Evolutionary conservation across 2,329 filamentous ascomycete genomes (phyloP).

Genomic region (Raffaelea albimanens): DNA sequence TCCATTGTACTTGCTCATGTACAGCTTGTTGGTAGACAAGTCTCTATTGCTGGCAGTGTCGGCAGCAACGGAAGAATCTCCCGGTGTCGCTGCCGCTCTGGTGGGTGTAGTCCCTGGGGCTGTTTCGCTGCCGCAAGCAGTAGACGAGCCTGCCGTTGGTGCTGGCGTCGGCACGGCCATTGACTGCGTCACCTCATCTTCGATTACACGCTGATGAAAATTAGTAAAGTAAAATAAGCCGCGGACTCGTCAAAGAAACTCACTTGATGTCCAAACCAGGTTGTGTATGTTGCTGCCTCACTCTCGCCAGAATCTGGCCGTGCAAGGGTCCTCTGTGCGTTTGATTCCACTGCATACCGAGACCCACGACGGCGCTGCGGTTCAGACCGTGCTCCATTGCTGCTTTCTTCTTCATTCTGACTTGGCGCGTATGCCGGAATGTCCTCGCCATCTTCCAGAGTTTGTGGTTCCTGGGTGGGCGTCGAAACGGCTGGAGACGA

Average conservation of each 20-base stretch:
- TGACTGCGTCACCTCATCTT: neutral
- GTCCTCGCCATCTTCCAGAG: too few relatives aligned
- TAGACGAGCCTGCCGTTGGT: neutral
- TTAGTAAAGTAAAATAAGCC: neutral
- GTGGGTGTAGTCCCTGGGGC: too few relatives aligned
- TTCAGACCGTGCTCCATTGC: too few relatives aligned
- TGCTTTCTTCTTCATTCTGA: too few relatives aligned
- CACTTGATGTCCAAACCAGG: constrained; percentile 8
- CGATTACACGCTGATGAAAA: neutral
- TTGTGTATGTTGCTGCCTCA: neutral
- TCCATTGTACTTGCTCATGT: constrained; percentile 3
- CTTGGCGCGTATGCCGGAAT: too few relatives aligned
- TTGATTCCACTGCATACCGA: too few relatives aligned
- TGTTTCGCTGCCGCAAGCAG: too few relatives aligned
- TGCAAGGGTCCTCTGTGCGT: too few relatives aligned
- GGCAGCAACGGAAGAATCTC: neutral
- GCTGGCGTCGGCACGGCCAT: neutral
- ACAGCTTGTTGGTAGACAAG: constrained; percentile 1
- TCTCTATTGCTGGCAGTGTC: neutral
- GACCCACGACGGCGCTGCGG: too few relatives aligned
- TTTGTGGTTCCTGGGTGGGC: too few relatives aligned
- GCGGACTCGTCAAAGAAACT: neutral
- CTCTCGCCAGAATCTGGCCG: neutral
- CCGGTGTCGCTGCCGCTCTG: too few relatives aligned
- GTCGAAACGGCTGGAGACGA: too few relatives aligned